Conservation (phyloP, 1,284 basidiomycete species). For the Puccinia polysora region DNA sequence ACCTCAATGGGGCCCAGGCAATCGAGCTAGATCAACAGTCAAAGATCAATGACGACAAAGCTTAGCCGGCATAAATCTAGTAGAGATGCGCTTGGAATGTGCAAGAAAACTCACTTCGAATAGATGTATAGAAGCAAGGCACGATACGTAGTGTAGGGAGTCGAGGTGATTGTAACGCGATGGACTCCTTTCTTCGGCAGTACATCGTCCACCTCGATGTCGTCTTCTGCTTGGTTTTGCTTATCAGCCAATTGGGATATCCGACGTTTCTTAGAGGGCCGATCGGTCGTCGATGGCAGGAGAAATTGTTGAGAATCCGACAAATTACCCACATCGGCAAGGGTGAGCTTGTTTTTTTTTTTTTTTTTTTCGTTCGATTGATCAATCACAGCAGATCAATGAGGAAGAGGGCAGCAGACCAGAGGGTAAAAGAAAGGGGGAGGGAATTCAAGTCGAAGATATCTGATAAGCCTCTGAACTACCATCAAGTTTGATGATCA, state of each 20-base stretch:
- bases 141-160: slow-evolving; percentile 41
- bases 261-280: slow-evolving; percentile 33
- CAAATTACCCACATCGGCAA: slow-evolving; percentile 41
- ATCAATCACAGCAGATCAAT: not conserved
- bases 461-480: not conserved
- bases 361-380: too few relatives aligned
- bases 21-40: slow-evolving; percentile 26
- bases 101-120: slow-evolving; percentile 29
- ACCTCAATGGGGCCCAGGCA: slow-evolving; percentile 32
- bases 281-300: slow-evolving; percentile 2
- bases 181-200: slow-evolving; percentile 24
- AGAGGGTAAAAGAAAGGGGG: not conserved
- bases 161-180: slow-evolving; percentile 28
- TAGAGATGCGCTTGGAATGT: too few relatives aligned
- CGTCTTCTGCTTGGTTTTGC: slow-evolving; percentile 16
- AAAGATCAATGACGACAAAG: not conserved
- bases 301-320: slow-evolving; percentile 23
- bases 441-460: slow-evolving; percentile 1
- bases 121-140: slow-evolving; percentile 41
- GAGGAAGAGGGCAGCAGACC: not conserved
- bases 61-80: too few relatives aligned
- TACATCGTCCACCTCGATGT: slow-evolving; percentile 18
- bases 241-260: slow-evolving; percentile 39
- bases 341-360: slow-evolving; percentile 41
- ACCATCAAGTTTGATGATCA: not conserved